Evolutionary conservation across 2,329 filamentous ascomycete genomes (phyloP), one percentile per base, ranked within the genome.

Genomic region (Aspergillus vadensis): DNA sequence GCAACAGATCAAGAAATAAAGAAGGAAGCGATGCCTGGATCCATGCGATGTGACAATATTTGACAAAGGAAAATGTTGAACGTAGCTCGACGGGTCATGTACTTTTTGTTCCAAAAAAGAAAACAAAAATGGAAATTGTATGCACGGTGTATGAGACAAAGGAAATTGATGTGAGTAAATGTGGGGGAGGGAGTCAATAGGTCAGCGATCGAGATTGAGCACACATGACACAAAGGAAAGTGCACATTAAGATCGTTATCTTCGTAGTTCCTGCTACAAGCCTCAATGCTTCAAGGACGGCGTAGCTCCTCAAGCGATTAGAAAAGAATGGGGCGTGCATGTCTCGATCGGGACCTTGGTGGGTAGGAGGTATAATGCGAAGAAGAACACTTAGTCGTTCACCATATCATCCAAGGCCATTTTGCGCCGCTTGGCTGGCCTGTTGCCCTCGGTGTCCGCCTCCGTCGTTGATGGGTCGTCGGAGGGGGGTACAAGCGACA

Each of bases 391-490:
- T 57, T 57, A 77, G 44, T 71, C 75, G 51, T 77, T 77, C 17
- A 77, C 75, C 69, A 77, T 77, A 53, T 77, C 75, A 54, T 77
- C 72, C 57, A 77, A 57, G 14, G 75, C 74, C 75, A 77, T 77
- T 51, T 73, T 76, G 32, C 73, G 73, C 44, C 75, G 67, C 58
- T 77, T 77, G 12, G 73, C 43, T 5, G 74, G 75, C 44, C 72
- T 63, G 10, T 62, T 64, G 10, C 71, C 70, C 4, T 65, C 58
- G 12, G 43, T 41, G 30, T 72, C 68, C 1, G 61, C 44, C 15
- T 70, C 71, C 9, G 62, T 58, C 6, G 23, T 60, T 2, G 65
- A 54, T 15, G 61, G 65, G 2, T 68, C 68, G 10, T 63, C 36
- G 14, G 65, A 65, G 4, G 41, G 41, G 15, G 51, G 54, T 4